phyloP scores from a whole-genome alignment of 2,329 filamentous ascomycete species.

The Diaporthe sp. region DNA sequence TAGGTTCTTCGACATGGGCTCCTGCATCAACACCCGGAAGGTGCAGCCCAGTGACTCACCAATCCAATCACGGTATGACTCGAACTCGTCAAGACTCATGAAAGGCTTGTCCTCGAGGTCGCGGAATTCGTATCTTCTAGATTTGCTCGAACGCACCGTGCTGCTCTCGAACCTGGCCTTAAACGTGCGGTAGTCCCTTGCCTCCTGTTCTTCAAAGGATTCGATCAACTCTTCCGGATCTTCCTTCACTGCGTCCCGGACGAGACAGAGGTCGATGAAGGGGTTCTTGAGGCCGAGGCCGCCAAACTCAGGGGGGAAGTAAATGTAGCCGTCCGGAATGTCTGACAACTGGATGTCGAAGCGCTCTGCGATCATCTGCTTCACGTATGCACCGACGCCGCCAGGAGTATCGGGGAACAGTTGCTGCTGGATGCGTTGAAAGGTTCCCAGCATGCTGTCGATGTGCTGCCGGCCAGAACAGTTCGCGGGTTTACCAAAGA shows the following conservation, averaged over 20 bases:
- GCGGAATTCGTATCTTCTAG: conserved; percentile 34
- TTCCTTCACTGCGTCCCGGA: conserved; percentile 45
- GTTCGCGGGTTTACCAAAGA: conserved; percentile 68
- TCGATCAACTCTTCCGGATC: conserved; percentile 46
- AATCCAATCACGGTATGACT: conserved; percentile 51
- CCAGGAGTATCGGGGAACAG: conserved; percentile 57
- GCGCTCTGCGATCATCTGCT: conserved; percentile 60
- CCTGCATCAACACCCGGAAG: conserved; percentile 49
- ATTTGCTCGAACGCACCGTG: neutral
- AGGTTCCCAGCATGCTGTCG: conserved; percentile 65
- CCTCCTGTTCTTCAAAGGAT: conserved; percentile 49
- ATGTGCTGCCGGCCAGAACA: conserved; percentile 69
- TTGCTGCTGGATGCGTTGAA: conserved; percentile 64
- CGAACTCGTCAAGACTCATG: conserved; percentile 56
- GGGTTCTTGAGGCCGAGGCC: conserved; percentile 57
- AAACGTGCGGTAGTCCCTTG: conserved; percentile 49
- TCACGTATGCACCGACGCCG: conserved; percentile 56
- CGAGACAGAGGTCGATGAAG: conserved; percentile 46
- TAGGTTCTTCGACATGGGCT: conserved; percentile 47
- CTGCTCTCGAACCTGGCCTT: conserved; percentile 51
- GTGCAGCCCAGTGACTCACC: conserved; percentile 44
- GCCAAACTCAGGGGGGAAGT: conserved; percentile 55
- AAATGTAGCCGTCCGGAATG: conserved; percentile 57
- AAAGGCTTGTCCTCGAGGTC: conserved; percentile 48
- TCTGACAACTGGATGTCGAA: conserved; percentile 56